Evolutionary conservation across 805 yeast genomes (phyloP).

Genomic region (Wickerhamomyces kurtzmanii): DNA sequence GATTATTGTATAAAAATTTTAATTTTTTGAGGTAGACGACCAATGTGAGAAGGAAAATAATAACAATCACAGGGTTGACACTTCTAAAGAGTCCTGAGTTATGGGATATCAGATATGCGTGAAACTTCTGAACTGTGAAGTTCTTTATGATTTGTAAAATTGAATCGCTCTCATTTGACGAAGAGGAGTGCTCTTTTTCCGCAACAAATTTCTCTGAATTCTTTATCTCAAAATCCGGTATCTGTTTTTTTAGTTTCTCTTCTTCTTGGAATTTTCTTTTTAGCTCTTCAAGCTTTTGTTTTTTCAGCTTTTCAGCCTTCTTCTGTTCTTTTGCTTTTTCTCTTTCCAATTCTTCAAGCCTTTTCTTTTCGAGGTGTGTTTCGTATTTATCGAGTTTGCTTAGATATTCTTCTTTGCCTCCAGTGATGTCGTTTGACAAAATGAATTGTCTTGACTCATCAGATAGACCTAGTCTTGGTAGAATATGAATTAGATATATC

Average conservation of each 20-base stretch:
- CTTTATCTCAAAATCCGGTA: constrained; percentile 4
- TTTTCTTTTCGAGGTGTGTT: constrained; percentile 2
- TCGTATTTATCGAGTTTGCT: constrained; percentile 11
- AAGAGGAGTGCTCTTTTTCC: constrained; percentile 5
- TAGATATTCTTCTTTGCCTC: too few relatives aligned
- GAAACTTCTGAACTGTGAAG: constrained; percentile 1
- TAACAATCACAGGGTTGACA: constrained; percentile 9
- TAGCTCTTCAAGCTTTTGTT: constrained; percentile 6
- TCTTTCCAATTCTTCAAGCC: constrained; percentile 3
- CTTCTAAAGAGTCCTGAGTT: constrained; percentile 9
- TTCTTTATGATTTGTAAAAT: constrained; percentile 4
- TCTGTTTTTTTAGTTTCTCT: constrained; percentile 5
- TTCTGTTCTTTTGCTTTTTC: constrained; percentile 3
- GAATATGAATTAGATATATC: constrained; percentile 11
- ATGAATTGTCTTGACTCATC: too few relatives aligned
- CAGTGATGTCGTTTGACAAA: too few relatives aligned
- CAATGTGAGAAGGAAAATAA: too few relatives aligned
- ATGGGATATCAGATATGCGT: constrained; percentile 3
- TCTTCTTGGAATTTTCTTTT: constrained; percentile 6
- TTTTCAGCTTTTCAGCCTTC: constrained; percentile 6
- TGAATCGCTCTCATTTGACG: too few relatives aligned
- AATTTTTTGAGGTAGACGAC: too few relatives aligned
- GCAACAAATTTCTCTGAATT: constrained; percentile 4
- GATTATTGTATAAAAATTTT: constrained; percentile 4
- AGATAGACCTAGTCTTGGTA: constrained; percentile 9